phyloP scores from a whole-genome alignment of 2,329 filamentous ascomycete genomes.

The Cordyceps tenuipes region DNA sequence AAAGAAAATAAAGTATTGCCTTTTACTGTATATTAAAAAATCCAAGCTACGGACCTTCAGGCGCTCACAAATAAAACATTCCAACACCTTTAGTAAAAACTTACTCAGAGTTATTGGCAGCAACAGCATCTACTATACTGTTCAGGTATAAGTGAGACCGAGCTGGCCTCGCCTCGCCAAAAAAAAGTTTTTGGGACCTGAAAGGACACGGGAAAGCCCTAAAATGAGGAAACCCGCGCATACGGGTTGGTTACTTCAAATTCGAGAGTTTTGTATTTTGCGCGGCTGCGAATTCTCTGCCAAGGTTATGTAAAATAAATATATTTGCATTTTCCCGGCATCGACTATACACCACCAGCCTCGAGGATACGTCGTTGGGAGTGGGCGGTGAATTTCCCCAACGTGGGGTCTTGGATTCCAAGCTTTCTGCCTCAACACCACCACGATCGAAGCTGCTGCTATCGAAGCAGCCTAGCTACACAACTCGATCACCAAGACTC shows the following conservation, averaged over 20 bases:
- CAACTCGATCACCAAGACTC: background rate
- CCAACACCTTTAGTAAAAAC: too few relatives aligned
- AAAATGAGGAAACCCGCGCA: constrained; percentile 6
- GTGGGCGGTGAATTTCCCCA: constrained; percentile 12
- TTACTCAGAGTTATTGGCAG: too few relatives aligned
- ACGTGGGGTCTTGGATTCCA: constrained; percentile 10
- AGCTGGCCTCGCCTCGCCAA: background rate
- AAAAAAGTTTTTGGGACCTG: too few relatives aligned
- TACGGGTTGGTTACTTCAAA: background rate
- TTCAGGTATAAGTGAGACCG: background rate
- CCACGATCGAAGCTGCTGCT: background rate
- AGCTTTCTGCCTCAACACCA: constrained; percentile 12
- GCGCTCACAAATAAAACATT: too few relatives aligned
- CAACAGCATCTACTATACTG: too few relatives aligned
- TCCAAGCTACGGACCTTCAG: too few relatives aligned
- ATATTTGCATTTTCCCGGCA: background rate
- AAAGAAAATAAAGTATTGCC: too few relatives aligned
- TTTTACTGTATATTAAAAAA: too few relatives aligned
- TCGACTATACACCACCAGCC: background rate
- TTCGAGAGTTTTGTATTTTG: background rate
- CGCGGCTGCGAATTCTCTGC: background rate
- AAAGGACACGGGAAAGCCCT: background rate
- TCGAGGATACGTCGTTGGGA: background rate
- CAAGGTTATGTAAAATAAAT: too few relatives aligned
- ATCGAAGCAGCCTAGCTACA: background rate